Evolutionary conservation across 805 yeast species (phyloP), one percentile per base, ranked within the genome.

Genomic region (Groenewaldozyma tartarivorans): DNA sequence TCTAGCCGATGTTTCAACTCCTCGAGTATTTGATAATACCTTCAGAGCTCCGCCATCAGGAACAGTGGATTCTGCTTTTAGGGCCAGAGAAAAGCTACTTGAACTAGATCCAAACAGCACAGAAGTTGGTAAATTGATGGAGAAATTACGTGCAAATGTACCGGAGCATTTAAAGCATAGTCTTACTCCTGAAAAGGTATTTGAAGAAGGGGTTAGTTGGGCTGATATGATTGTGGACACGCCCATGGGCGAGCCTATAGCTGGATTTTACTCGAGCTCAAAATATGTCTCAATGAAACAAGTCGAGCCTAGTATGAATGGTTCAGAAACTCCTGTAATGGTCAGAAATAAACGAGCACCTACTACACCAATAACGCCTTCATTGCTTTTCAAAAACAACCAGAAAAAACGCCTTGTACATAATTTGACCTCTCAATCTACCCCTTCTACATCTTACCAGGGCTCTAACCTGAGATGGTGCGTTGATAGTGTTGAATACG

Each of bases 321-420:
- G 11, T 24, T 24, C 29, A 24, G 29, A 13, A 9, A 24, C 29
- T 24, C 29, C 29, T 24, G 29, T 24, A 9, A 9, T 13, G 7
- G 7, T 24, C 11, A 37, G 20, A 22, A 20, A 27, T 2, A 47
- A 45, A 29, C 29, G 48, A 35, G 20, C 36, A 4, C 41, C 47
- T 3, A 24, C 41, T 13, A 42, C 48, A 4, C 50, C 50, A 11
- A 13, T 42, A 20, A 47, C 50, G 3, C 50, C 50, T 16, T 36
- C 44, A 6, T 20, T 42, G 38, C 37, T 24, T 11, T 22, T 31
- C 5, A 20, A 34, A 9, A 29, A 15, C 11, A 35, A 42, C 16
- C 20, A 26, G 33, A 36, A 46, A 26, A 24, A 45, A 35, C 31
- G 50, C 15, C 40, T 35, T 9, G 38, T 47, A 18, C 40, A 36